Base-by-base conservation (phyloP, 768 basidiomycete species). In the Infundibulicybe gibba region DNA sequence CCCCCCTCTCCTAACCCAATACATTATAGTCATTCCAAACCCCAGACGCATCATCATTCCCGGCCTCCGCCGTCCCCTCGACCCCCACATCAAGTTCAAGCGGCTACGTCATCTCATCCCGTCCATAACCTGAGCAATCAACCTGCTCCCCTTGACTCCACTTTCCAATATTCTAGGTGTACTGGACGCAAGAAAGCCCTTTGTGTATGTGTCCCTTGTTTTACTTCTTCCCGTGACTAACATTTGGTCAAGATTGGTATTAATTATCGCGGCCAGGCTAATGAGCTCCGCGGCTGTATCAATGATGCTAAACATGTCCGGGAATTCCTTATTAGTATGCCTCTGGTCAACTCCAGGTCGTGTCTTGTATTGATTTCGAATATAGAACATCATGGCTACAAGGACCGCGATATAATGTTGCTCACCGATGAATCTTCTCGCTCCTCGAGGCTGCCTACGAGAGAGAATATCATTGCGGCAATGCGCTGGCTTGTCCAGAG, bases 111-210 rank as follows among this genome's bases (percentile, higher is more conserved):
- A 4, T 43, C 42, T 32, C 42, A 43, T 15, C 25, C 25, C 8
- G 25, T 8, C 40, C 33, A 45, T 49, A 32, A 44, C 47, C 44
- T 25, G 37, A 47, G 33, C 11, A 45, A 34, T 25, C 44, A 40
- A 41, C 49, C 50, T 41, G 25, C 45, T 33, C 47, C 41, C 45
- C 30, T 57, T 64, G 52, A 61, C 17, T 47, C 59, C 20, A 39
- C 49, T 6, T 87, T 87, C 64, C 79, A 81, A 51, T 89, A 87
- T 59, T 90, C 89, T 2, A 84, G 81, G 49, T 94, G 92, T 61
- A 86, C 75, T 0, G 87, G 90, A 6, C 71, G 69, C 49, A 81
- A 82, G 65, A 94, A 88, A 64, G 94, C 91, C 0, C 68, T 97
- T 11, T 87, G 87, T 52, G 89, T 90, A 62, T 56, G 88, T 6